phyloP scores from a whole-genome alignment of 2,329 filamentous ascomycete genomes.

The Pseudopyrenochaeta lycopersici region DNA sequence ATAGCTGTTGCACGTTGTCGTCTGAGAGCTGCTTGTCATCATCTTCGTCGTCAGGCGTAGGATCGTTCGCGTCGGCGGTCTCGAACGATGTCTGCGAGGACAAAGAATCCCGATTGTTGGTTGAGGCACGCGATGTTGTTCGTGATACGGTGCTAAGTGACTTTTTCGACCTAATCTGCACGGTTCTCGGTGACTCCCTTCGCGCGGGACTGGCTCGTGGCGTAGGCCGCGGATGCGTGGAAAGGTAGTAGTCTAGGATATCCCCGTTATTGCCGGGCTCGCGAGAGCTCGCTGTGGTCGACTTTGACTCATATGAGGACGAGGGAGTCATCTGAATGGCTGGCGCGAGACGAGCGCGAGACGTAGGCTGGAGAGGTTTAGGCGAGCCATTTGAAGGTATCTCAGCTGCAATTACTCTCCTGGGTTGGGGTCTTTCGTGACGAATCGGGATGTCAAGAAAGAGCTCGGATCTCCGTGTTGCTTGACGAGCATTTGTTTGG shows the following conservation, averaged over 20 bases:
- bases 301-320: slow-evolving; percentile 23
- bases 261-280: slow-evolving; percentile 33
- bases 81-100: slow-evolving; percentile 58
- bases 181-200: slow-evolving; percentile 27
- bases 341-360: slow-evolving; percentile 19
- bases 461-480: slow-evolving; percentile 32
- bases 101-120: slow-evolving; percentile 42
- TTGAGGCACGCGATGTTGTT: slow-evolving; percentile 36
- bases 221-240: slow-evolving; percentile 21
- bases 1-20: slow-evolving; percentile 39
- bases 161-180: slow-evolving; percentile 32
- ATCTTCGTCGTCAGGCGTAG: slow-evolving; percentile 57
- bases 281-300: slow-evolving; percentile 32
- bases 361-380: slow-evolving; percentile 10
- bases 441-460: slow-evolving; percentile 44
- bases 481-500: slow-evolving; percentile 11
- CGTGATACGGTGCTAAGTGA: slow-evolving; percentile 42
- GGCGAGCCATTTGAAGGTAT: slow-evolving; percentile 16
- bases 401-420: slow-evolving; percentile 13
- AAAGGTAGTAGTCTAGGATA: slow-evolving; percentile 50
- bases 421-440: slow-evolving; percentile 36
- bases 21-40: slow-evolving; percentile 44
- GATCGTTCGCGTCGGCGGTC: slow-evolving; percentile 54
- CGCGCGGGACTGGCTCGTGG: slow-evolving; percentile 23
- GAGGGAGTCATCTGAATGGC: slow-evolving; percentile 21